phyloP scores from a whole-genome alignment of 1,139 yeast genomes.

The Suhomyces anneliseae region DNA sequence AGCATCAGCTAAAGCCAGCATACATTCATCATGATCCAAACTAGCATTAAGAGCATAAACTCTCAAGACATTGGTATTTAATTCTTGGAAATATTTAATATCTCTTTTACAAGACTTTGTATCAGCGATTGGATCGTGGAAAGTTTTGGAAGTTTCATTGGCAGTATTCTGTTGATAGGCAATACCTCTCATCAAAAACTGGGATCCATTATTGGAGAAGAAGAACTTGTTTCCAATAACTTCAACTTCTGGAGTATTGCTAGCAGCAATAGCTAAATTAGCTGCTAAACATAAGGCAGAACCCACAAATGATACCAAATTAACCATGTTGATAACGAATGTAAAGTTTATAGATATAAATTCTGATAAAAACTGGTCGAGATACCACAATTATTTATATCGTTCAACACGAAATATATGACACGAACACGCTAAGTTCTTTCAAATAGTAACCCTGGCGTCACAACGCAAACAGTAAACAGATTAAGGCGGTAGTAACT shows the following conservation, averaged over 20 bases:
- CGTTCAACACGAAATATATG: not conserved
- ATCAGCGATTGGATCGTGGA: conserved; percentile 76
- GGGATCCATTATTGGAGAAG: conserved; percentile 46
- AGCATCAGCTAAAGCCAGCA: conserved; percentile 81
- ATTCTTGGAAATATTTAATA: conserved; percentile 69
- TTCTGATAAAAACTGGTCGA: not conserved
- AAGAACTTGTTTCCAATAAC: conserved; percentile 48
- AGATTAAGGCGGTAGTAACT: conserved; percentile 3
- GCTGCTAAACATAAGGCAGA: conserved; percentile 5
- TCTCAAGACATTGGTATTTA: conserved; percentile 74
- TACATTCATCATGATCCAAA: conserved; percentile 81
- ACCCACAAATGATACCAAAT: conserved; percentile 2
- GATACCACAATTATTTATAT: conserved; percentile 5
- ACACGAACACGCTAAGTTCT: conserved; percentile 10
- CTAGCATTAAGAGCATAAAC: conserved; percentile 78
- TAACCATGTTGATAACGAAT: conserved; percentile 6
- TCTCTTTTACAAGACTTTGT: conserved; percentile 74
- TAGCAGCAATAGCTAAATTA: conserved; percentile 8
- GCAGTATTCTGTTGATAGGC: conserved; percentile 48
- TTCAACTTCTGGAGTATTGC: conserved; percentile 34
- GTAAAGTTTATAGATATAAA: not conserved
- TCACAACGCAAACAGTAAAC: conserved; percentile 6
- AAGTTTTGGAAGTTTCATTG: conserved; percentile 41
- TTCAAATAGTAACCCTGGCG: conserved; percentile 6
- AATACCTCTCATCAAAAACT: conserved; percentile 46